phyloP scores from a whole-genome alignment of 257 asterid species.

The Linaria vulgaris region DNA sequence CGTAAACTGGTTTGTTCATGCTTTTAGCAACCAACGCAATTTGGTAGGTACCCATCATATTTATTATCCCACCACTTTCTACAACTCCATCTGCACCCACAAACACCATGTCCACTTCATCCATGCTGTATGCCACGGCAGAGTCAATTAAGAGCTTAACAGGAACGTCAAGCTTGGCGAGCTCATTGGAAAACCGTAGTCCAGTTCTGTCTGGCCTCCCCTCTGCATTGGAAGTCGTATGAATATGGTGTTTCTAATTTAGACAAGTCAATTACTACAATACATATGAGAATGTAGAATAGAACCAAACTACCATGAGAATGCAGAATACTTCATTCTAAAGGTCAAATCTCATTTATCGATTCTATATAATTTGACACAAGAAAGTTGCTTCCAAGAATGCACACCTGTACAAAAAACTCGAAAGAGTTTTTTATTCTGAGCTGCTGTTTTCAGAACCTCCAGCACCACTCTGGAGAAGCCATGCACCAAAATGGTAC shows the following conservation, averaged over 20 bases:
- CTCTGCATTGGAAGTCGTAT: conserved; percentile 53
- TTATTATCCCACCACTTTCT: conserved; percentile 92
- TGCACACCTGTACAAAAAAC: conserved; percentile 80
- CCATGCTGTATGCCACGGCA: conserved; percentile 95
- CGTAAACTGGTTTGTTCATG: conserved; percentile 94
- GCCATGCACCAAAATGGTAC: conserved; percentile 94
- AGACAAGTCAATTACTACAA: background rate
- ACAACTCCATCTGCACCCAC: conserved; percentile 98
- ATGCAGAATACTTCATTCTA: too few relatives aligned
- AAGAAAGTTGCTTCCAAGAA: background rate
- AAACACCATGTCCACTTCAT: conserved; percentile 90
- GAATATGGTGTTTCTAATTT: background rate
- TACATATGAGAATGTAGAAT: too few relatives aligned
- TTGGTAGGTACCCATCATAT: conserved; percentile 99
- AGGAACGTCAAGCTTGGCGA: conserved; percentile 84
- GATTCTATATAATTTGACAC: background rate
- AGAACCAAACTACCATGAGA: too few relatives aligned
- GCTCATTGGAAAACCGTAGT: conserved; percentile 72
- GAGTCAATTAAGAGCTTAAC: conserved; percentile 93
- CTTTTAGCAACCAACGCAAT: conserved; percentile 91
- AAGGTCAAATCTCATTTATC: conserved; percentile 3
- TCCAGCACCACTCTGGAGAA: conserved; percentile 89
- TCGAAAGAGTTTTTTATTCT: conserved; percentile 63
- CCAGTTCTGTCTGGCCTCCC: conserved; percentile 96
- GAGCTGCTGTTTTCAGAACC: conserved; percentile 76